Evolutionary conservation across 345 rosid species (phyloP).

Genomic region (Eucalyptus erythrocorys): DNA sequence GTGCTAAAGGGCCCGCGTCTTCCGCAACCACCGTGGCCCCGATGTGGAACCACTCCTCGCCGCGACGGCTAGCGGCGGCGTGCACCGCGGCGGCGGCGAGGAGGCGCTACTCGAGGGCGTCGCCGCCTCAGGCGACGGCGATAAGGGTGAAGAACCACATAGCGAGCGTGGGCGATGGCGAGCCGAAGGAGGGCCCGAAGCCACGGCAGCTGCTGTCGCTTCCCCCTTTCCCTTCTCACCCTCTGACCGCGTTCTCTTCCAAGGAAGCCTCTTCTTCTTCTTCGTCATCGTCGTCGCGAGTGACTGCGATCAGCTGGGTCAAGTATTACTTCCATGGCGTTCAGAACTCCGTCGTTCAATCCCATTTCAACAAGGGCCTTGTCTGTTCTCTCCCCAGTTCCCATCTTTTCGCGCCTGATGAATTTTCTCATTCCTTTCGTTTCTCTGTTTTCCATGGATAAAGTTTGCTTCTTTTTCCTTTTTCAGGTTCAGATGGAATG

Average conservation of each 20-base stretch:
- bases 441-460: background rate
- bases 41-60: background rate
- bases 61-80: background rate
- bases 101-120: background rate
- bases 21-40: background rate
- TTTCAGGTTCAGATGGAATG: slow-evolving; percentile 50
- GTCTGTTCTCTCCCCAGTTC: slow-evolving; percentile 19
- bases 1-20: background rate
- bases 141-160: slow-evolving; percentile 55
- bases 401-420: background rate
- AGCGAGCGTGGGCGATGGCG: slow-evolving; percentile 42
- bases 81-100: background rate
- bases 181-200: slow-evolving; percentile 48
- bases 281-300: background rate
- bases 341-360: slow-evolving; percentile 39
- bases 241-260: slow-evolving; percentile 20
- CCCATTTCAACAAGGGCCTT: slow-evolving; percentile 83
- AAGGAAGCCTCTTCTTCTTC: background rate
- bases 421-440: background rate
- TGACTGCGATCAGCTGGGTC: slow-evolving; percentile 81
- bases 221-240: slow-evolving; percentile 69
- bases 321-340: slow-evolving; percentile 70
- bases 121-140: slow-evolving; percentile 19
- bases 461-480: background rate
- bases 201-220: slow-evolving; percentile 82